These are phyloP conservation scores for Penicillium expansum DNA, from an alignment of 2,329 filamentous ascomycete genomes.

Conservation along the genomic window DNA sequence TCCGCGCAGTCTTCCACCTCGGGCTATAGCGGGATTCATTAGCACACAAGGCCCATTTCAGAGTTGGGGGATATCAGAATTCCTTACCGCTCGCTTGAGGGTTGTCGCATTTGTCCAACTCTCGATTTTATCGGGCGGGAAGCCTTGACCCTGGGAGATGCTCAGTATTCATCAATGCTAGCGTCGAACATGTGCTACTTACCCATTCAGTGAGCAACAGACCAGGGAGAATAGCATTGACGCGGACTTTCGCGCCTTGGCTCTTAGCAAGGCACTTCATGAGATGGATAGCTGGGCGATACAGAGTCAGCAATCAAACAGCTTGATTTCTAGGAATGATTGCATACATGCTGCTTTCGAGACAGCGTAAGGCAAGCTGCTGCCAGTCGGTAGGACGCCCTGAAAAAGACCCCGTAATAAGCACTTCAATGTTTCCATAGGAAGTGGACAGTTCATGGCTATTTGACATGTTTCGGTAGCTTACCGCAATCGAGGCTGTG, in stretches of 20 bases:
- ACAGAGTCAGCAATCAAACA: background rate
- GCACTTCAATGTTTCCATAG: background rate
- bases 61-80: background rate
- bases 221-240: constrained; percentile 65
- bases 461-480: constrained; percentile 15
- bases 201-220: constrained; percentile 68
- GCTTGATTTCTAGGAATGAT: constrained; percentile 6
- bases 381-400: constrained; percentile 52
- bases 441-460: constrained; percentile 14
- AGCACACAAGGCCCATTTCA: background rate
- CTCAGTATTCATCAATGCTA: constrained; percentile 3
- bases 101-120: constrained; percentile 54
- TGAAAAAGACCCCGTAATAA: constrained; percentile 19
- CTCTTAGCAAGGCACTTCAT: constrained; percentile 64
- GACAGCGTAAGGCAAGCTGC: constrained; percentile 69
- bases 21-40: constrained; percentile 27
- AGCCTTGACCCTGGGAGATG: constrained; percentile 51
- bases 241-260: constrained; percentile 60
- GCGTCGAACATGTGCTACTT: constrained; percentile 10
- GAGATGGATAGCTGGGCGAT: constrained; percentile 55
- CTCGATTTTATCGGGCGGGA: constrained; percentile 57
- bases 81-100: constrained; percentile 58
- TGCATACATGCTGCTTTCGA: constrained; percentile 67
- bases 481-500: constrained; percentile 60
- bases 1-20: constrained; percentile 45